Evolutionary conservation across 2,329 filamentous ascomycete species (phyloP), one percentile per base, ranked within the genome.

Genomic region (Neospermospora avenae): DNA sequence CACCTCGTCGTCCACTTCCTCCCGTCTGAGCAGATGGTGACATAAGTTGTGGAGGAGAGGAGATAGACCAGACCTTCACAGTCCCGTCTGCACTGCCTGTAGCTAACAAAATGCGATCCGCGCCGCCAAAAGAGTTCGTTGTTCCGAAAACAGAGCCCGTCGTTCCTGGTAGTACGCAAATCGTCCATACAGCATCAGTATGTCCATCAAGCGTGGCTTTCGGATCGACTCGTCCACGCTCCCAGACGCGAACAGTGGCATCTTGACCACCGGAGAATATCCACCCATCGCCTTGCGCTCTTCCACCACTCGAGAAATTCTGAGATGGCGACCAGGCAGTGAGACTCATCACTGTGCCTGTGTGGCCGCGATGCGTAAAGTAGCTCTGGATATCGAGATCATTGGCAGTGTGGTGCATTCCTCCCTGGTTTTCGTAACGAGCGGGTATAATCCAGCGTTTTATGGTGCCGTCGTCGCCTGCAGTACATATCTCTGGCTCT

Each of bases 221-320:
- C 7, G 95, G 92, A 72, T 98, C 95, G 34, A 99, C 91, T 49
- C 93, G 82, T 28, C 93, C 93, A 54, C 93, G 85, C 75, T 99
- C 93, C 95, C 95, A 99, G 0, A 99, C 92, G 31, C 93, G 86
- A 39, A 99, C 87, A 6, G 91, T 96, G 18, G 90, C 86, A 74
- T 99, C 95, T 73, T 97, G 92, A 3, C 95, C 95, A 62, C 95
- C 95, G 4, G 93, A 98, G 75, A 99, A 99, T 66, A 99, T 93
- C 95, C 95, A 99, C 28, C 95, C 95, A 69, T 98, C 95, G 34
- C 93, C 93, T 68, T 89, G 86, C 7, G 90, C 91, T 64, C 93
- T 86, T 6, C 93, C 92, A 37, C 93, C 91, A 18, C 91, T 96
- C 7, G 91, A 89, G 73, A 97, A 96, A 71, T 90, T 95, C 25